phyloP scores from a whole-genome alignment of 208 protist genomes.

The Acanthamoeba lenticulata region DNA sequence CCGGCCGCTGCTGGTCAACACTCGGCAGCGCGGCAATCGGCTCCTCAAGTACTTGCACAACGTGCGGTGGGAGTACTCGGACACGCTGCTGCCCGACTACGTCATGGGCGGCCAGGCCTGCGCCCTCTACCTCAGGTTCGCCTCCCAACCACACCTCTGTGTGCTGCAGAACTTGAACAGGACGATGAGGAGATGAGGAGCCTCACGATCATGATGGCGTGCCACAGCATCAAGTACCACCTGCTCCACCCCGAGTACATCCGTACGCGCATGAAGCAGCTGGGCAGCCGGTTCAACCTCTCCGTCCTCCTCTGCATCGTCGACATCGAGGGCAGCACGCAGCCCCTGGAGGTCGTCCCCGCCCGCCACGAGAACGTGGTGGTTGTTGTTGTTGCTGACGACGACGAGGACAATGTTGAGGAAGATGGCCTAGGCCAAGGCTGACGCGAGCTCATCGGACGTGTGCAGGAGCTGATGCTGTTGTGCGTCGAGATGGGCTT shows the following conservation, averaged over 20 bases:
- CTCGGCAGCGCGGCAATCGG: slow-evolving; percentile 72
- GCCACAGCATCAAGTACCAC: slow-evolving; percentile 77
- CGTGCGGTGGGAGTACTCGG: slow-evolving; percentile 28
- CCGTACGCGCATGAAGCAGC: slow-evolving; percentile 44
- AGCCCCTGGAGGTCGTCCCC: background rate
- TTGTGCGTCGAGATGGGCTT: slow-evolving; percentile 9
- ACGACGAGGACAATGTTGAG: too few species aligned
- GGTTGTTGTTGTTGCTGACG: background rate
- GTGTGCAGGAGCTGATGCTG: background rate
- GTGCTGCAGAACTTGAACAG: background rate
- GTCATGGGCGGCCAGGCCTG: slow-evolving; percentile 4
- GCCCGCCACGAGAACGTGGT: too few species aligned
- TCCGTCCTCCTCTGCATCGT: slow-evolving; percentile 75
- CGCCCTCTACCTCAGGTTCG: slow-evolving; percentile 47
- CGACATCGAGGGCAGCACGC: slow-evolving; percentile 68
- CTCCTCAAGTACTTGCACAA: slow-evolving; percentile 66
- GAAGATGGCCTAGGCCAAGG: too few species aligned
- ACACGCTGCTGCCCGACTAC: background rate
- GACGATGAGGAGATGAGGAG: slow-evolving; percentile 42
- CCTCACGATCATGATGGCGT: background rate
- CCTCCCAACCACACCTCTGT: background rate
- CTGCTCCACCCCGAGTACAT: slow-evolving; percentile 78
- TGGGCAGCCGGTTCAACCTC: slow-evolving; percentile 53
- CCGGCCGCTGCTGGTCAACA: slow-evolving; percentile 56
- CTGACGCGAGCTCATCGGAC: too few species aligned